These are phyloP conservation scores for Pseudopyricularia javanii DNA, from an alignment of 2,329 filamentous ascomycete genomes.

Conservation along the genomic window DNA sequence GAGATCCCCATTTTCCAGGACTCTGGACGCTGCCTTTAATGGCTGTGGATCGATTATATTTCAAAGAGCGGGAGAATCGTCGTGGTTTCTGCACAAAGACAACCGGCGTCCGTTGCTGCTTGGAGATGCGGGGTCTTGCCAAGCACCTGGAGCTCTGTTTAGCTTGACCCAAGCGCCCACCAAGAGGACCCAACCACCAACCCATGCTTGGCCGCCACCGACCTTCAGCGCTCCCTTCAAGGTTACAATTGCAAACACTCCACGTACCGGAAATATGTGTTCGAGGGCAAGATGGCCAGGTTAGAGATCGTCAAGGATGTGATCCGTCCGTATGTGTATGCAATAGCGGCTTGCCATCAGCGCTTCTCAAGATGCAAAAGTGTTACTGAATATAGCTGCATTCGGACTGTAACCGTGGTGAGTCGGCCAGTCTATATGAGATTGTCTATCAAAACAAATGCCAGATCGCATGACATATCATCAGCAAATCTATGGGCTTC, in stretches of 20 bases:
- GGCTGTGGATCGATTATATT: not conserved
- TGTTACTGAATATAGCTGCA: not conserved
- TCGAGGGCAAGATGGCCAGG: conserved; percentile 23
- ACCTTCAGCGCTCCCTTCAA: too few species aligned
- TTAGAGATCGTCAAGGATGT: conserved; percentile 15
- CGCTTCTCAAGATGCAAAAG: too few species aligned
- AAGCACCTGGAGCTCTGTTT: not conserved
- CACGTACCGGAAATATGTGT: conserved; percentile 21
- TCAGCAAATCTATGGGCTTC: not conserved
- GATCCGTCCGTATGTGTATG: not conserved
- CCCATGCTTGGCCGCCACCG: too few species aligned
- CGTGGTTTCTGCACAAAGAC: too few species aligned
- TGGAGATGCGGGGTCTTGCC: too few species aligned
- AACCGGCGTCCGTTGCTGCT: too few species aligned
- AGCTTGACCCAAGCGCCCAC: too few species aligned
- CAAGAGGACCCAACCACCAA: too few species aligned
- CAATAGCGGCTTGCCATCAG: not conserved
- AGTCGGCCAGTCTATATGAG: not conserved
- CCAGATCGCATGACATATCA: not conserved
- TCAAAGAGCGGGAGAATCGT: not conserved
- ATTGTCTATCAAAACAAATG: not conserved
- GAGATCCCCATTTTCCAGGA: conserved; percentile 42
- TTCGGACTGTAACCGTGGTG: not conserved
- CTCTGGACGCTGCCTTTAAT: too few species aligned
- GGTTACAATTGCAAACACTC: too few species aligned